Percentiles rank a stretch among this genome's conserved stretches.
Conservation (phyloP, 805 yeast genomes). For the Candida piceae region DNA sequence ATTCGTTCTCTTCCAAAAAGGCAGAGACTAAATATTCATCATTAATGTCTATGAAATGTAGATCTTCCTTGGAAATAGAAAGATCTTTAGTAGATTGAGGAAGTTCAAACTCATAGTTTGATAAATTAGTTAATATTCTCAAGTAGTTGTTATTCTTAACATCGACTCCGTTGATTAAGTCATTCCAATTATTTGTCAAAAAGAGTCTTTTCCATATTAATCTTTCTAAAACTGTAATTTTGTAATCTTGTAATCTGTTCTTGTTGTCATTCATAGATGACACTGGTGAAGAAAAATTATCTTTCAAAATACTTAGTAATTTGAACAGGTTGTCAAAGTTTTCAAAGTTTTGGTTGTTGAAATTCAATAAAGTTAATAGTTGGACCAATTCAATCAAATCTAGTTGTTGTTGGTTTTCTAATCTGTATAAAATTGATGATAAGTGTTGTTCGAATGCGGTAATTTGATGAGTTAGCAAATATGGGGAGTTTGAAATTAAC, state of each 20-base stretch:
- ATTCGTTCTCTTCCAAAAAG: constrained; percentile 9
- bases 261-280: not conserved
- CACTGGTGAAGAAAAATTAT: constrained; percentile 17
- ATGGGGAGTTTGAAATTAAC: constrained; percentile 18
- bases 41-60: constrained; percentile 6
- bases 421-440: constrained; percentile 21
- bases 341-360: constrained; percentile 45
- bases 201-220: constrained; percentile 59
- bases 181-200: constrained; percentile 47
- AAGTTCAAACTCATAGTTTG: constrained; percentile 6
- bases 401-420: constrained; percentile 37
- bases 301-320: constrained; percentile 40
- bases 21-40: constrained; percentile 5
- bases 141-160: constrained; percentile 13
- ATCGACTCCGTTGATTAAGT: constrained; percentile 20
- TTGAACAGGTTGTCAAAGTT: constrained; percentile 46
- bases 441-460: constrained; percentile 9
- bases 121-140: constrained; percentile 9
- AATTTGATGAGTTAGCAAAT: constrained; percentile 18
- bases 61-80: constrained; percentile 10
- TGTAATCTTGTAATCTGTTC: not conserved
- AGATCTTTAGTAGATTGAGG: constrained; percentile 11
- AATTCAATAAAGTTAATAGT: constrained; percentile 36
- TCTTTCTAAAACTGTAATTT: constrained; percentile 21
- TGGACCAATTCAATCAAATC: constrained; percentile 44